Base-by-base conservation (phyloP, 768 basidiomycete species). In the Tricholoma sp. region DNA sequence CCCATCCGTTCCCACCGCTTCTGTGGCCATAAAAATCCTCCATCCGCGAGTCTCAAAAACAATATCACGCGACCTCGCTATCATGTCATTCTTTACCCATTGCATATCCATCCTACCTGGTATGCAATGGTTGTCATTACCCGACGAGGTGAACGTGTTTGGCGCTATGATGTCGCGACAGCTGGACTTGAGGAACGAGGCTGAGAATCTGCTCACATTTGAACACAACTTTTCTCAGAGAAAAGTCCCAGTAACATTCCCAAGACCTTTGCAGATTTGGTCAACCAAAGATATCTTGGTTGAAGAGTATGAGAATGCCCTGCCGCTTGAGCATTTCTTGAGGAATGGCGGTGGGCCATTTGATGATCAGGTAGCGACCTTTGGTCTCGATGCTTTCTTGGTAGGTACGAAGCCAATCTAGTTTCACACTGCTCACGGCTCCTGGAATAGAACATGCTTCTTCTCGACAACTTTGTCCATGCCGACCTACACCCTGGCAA, bases 391-490 rank as follows among this genome's bases (percentile, higher is more conserved):
- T 70, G 94, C 95, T 1, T 99, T 98, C 72, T 69, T 99, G 70
- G 94, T 93, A 66, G 62, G 89, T 74, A 47, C n/a, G 35, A 12
- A 16, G 27, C 22, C 47, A 10, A 31, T 31, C 3, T 18, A 9
- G n/a, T 31, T 10, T 31, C 14, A 9, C 12, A 16, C 4, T 1
- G 8, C 47, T 32, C 7, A 19, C 31, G 60, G 54, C 50, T 58
- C 34, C 54, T 66, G 43, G 29, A 34, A 16, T 64, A 98, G 93
- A 94, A 98, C 74, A 99, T 99, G 97, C 83, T 99, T 18, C 77
- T 99, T 1, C 77, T 99, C 46, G 97, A 99, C 72, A 98, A 99
- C 71, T 99, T 97, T 71, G 94, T 96, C 9, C 97, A 98, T 69
- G 80, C 90, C 3, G 91, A 93, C 67, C 81, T 93, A 19, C 91